Conservation (phyloP, 331 rosid genomes). For the Acacia concinna region DNA sequence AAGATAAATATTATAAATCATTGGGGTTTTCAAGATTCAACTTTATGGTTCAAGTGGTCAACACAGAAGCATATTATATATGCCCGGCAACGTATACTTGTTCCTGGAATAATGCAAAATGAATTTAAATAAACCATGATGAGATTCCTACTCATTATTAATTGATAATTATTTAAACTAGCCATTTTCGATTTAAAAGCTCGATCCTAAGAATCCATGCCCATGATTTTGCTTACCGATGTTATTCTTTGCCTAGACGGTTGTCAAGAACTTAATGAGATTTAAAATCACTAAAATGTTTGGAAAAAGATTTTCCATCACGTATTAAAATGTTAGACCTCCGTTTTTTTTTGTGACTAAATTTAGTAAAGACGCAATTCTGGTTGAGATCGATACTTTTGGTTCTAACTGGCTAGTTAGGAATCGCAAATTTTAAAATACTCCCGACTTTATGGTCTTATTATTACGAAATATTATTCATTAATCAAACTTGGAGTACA, state of each 20-base stretch:
- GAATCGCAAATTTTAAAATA: conserved; percentile 9
- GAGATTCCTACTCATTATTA: conserved; percentile 32
- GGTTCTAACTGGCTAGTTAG: conserved; percentile 8
- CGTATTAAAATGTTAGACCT: conserved; percentile 24
- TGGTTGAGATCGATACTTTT: neutral
- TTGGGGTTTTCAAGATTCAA: conserved; percentile 35
- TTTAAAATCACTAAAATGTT: conserved; percentile 51
- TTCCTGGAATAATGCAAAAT: conserved; percentile 38
- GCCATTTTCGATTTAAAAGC: conserved; percentile 19
- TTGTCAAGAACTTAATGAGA: conserved; percentile 49
- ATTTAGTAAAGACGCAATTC: conserved; percentile 30
- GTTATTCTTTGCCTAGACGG: conserved; percentile 43
- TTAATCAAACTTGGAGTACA: conserved; percentile 24
- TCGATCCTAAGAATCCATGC: conserved; percentile 42
- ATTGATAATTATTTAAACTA: conserved; percentile 8
- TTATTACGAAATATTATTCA: neutral
- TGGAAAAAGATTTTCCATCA: conserved; percentile 33
- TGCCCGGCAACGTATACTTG: conserved; percentile 14
- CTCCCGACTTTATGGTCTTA: neutral
- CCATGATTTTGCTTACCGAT: conserved; percentile 32
- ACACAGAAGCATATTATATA: conserved; percentile 36
- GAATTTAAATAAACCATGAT: conserved; percentile 22
- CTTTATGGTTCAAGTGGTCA: conserved; percentile 35
- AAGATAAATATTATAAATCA: conserved; percentile 22
- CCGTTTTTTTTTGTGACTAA: conserved; percentile 22